A percentile compares a stretch with the other conserved stretches of the same genome.
These are phyloP conservation scores for Apiospora aurea DNA, from an alignment of 2,329 filamentous ascomycete species.

Conservation along the genomic window DNA sequence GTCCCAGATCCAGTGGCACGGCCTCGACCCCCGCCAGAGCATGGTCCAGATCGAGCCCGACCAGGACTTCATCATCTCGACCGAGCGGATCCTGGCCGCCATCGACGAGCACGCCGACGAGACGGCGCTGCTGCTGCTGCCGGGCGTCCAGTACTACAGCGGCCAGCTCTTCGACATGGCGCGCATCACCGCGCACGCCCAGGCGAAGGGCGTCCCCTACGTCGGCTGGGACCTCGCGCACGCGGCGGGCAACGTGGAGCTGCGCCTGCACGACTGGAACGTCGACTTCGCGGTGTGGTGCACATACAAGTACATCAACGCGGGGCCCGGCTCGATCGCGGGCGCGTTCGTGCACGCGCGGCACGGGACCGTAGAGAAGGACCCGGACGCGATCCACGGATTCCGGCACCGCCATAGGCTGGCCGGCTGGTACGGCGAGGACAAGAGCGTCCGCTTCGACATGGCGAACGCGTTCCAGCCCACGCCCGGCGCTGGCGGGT, in stretches of 20 bases:
- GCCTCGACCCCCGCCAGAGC: conserved; percentile 67
- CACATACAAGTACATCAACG: conserved; percentile 93
- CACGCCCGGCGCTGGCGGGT: conserved; percentile 79
- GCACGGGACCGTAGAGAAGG: conserved; percentile 65
- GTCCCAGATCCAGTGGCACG: conserved; percentile 79
- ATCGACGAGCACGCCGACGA: conserved; percentile 78
- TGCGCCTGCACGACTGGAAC: conserved; percentile 84
- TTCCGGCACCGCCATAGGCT: conserved; percentile 70
- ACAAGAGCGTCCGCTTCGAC: conserved; percentile 77
- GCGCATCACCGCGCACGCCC: conserved; percentile 79
- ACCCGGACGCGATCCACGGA: conserved; percentile 45
- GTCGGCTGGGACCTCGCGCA: conserved; percentile 92
- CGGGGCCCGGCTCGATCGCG: conserved; percentile 81
- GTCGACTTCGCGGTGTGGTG: conserved; percentile 95
- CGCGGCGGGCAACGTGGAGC: conserved; percentile 81
- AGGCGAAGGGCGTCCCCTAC: conserved; percentile 67
- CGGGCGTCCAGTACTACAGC: conserved; percentile 91
- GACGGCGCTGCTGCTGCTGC: conserved; percentile 79
- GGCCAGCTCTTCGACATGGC: conserved; percentile 88
- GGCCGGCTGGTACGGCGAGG: conserved; percentile 86
- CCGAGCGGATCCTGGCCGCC: conserved; percentile 71
- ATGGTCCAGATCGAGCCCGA: conserved; percentile 79
- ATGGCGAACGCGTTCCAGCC: conserved; percentile 86
- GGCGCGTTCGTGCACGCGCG: conserved; percentile 81
- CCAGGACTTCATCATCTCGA: conserved; percentile 68